Evolutionary conservation across 139 green algal species (phyloP), one percentile per base, ranked within the genome.

Genomic region (Volvox africanus): DNA sequence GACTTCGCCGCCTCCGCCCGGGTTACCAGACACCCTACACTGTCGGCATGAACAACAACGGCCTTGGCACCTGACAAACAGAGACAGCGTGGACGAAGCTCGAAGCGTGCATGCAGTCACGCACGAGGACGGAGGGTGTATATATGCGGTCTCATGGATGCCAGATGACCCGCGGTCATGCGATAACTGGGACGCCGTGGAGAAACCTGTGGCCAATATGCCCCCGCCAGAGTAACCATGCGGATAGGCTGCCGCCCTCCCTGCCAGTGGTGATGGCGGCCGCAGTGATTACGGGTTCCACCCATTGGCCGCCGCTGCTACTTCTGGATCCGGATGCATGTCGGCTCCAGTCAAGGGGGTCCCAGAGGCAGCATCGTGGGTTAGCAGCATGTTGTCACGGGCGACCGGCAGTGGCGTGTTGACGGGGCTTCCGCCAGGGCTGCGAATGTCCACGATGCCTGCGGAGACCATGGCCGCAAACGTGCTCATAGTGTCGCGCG

Each of bases 381-480:
- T 12, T 44, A 32, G 19, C 22, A 55, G 32, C 78, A 83, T n/a
- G 78, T 44, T 6, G 80, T 26, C 36, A 55, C 44, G 44, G 35
- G 18, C 65, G 79, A 50, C 50, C 26, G 61, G 28, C 30, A 16
- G 44, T 22, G 55, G 30, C 18, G 67, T 81, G 68, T 68, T 50
- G 26, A 33, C 68, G 36, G 84, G 68, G 68, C 84, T 81, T 16
- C 73, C 68, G 5, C 73, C 44, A 13, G 55, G 18, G 86, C 86
- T 90, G 73, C 55, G 73, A 21, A 90, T 20, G 50, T 90, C 73
- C 73, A 90, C 44, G 44, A 55, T 77, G 19, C 86, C 73, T 6
- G 86, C 71, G 0, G 71, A 81, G 13, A 83, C 9, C 73, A 90
- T 75, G 1, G 71, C 50, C 0, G 30, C 50, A 14, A 30, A 76